phyloP scores from a whole-genome alignment of 306 rosid species.

The Quercus robur region DNA sequence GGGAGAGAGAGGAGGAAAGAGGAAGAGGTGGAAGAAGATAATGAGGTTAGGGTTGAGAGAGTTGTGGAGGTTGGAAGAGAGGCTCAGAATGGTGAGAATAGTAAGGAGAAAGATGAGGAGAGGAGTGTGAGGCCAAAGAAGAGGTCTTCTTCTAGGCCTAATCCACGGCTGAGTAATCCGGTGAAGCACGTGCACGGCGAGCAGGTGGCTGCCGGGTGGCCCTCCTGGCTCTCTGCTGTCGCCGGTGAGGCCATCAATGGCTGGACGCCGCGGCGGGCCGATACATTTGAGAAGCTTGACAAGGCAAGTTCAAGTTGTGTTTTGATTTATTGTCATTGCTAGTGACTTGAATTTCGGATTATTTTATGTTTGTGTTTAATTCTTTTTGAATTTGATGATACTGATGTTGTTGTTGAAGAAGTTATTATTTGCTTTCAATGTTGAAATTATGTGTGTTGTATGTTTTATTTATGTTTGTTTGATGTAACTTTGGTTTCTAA shows the following conservation, averaged over 20 bases:
- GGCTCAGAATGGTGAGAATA: constrained; percentile 42
- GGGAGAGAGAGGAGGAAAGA: constrained; percentile 26
- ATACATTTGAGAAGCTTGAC: constrained; percentile 88
- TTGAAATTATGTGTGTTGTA: no score
- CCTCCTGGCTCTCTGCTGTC: constrained; percentile 94
- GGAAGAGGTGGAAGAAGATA: constrained; percentile 31
- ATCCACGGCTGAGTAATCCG: constrained; percentile 86
- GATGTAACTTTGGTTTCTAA: constrained; percentile 11
- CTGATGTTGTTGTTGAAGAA: background rate
- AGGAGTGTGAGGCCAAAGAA: constrained; percentile 46
- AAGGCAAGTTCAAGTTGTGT: constrained; percentile 39
- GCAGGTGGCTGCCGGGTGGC: constrained; percentile 99
- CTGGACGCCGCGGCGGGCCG: constrained; percentile 88
- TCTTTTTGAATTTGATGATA: constrained; percentile 9
- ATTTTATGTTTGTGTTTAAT: no score
- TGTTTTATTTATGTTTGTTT: no score
- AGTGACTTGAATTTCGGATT: no score
- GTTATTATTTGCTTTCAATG: background rate
- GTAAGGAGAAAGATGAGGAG: constrained; percentile 51
- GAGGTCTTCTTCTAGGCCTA: constrained; percentile 66
- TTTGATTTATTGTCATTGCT: background rate
- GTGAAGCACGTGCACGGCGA: constrained; percentile 85
- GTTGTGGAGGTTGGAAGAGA: constrained; percentile 16
- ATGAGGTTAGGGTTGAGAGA: constrained; percentile 31
- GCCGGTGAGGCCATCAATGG: constrained; percentile 98